Evolutionary conservation across 2,329 filamentous ascomycete species (phyloP), one percentile per base, ranked within the genome.

Genomic region (Phialophora macrospora): DNA sequence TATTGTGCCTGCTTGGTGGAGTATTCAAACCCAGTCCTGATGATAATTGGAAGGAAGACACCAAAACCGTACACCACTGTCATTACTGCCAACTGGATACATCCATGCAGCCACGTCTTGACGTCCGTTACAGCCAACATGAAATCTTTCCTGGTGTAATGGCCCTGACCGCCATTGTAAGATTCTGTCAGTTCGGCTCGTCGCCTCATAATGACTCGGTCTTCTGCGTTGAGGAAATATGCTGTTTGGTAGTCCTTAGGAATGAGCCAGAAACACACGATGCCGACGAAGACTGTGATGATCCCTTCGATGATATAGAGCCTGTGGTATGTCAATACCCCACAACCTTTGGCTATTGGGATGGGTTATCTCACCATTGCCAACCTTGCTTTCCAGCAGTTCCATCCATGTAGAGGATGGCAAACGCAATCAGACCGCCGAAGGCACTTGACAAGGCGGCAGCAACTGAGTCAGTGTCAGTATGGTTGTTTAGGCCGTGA

Each of bases 391-490:
- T 44, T 44, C 38, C 38, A 44, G 38, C 38, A 6, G 38, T 44
- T 44, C 38, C 38, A 17, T 44, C 38, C 38, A 44, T 44, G 7
- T 44, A 44, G 38, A 44, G 38, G 17, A 44, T 44, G 38, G 38
- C 38, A 44, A 44, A 44, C 17, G 38, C 38, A n/a, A 44, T 44
- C 17, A 44, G 38, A 44, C 38, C 38, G 7, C 38, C 38, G 14
- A 44, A 44, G 38, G 38, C 38, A 44, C 38, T 44, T 44, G 38
- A 44, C 38, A 44, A n/a, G 38, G 38, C 38, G 38, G 38, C 38
- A 44, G 38, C 38, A 44, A 44, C 38, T 44, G 38, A 44, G 14
- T 17, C 38, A n/a, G n/a, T 44, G 38, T 44, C 38, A 44, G 38
- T 17, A 20, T 44, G 38, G 38, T 20, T 44, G 38, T n/a, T n/a